Percentiles rank a stretch among this genome's conserved stretches.
Conservation (phyloP, 1,139 yeast genomes). For the Geotrichum fermentans region DNA sequence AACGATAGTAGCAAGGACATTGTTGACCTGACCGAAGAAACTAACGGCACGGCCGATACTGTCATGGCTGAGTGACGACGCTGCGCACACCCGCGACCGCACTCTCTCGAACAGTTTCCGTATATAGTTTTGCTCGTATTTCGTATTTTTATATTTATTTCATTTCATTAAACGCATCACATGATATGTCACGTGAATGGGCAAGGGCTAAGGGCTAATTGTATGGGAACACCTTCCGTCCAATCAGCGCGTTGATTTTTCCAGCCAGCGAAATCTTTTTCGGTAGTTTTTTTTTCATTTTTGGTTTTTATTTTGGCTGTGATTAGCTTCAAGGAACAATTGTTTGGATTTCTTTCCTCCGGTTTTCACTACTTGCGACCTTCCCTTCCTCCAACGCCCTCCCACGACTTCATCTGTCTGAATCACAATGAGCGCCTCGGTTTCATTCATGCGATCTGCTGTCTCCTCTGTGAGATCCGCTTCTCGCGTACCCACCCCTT, state of each 20-base stretch:
- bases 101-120: too few relatives aligned
- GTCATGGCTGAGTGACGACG: neutral
- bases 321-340: too few relatives aligned
- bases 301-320: neutral
- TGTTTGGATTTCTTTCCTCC: neutral
- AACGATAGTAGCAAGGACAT: neutral
- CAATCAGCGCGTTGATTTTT: neutral
- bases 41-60: neutral
- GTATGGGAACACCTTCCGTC: too few relatives aligned
- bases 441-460: constrained; percentile 20
- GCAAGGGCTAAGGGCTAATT: too few relatives aligned
- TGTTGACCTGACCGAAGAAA: neutral
- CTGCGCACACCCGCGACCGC: too few relatives aligned
- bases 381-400: constrained; percentile 2
- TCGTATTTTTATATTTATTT: too few relatives aligned
- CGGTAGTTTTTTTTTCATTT: neutral
- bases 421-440: constrained; percentile 19
- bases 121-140: too few relatives aligned
- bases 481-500: constrained; percentile 18
- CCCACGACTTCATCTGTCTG: too few relatives aligned
- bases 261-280: neutral
- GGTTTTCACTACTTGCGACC: neutral
- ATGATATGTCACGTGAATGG: too few relatives aligned
- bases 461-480: constrained; percentile 18
- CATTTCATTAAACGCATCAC: too few relatives aligned